These are phyloP conservation scores for Acer saccharum DNA, from an alignment of 345 rosid species.

Conservation along the genomic window DNA sequence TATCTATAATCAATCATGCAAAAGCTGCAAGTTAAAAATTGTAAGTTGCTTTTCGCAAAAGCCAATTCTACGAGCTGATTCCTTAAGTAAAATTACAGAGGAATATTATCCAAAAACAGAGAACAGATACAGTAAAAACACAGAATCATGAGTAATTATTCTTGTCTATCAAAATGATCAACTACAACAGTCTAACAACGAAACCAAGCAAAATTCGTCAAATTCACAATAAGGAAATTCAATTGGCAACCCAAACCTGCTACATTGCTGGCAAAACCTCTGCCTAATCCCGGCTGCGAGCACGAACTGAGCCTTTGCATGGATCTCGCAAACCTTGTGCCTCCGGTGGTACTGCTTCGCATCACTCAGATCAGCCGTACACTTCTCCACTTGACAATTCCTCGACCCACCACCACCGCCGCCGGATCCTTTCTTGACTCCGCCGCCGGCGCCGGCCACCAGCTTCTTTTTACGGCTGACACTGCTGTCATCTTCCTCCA, in stretches of 20 bases:
- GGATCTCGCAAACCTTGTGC: slow-evolving; percentile 79
- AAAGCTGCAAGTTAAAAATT: not conserved
- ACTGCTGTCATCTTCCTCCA: slow-evolving; percentile 22
- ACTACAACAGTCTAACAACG: not conserved
- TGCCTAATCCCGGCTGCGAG: slow-evolving; percentile 57
- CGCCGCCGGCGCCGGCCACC: not conserved
- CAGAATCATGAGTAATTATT: not conserved
- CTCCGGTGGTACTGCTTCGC: slow-evolving; percentile 64
- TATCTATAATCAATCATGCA: not conserved
- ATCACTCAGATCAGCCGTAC: slow-evolving; percentile 55
- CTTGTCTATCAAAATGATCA: not conserved
- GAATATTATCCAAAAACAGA: not conserved
- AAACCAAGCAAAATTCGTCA: slow-evolving; percentile 2
- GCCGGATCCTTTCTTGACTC: slow-evolving; percentile 24
- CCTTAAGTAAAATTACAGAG: not conserved
- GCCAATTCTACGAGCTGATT: not conserved
- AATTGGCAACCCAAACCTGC: slow-evolving; percentile 48
- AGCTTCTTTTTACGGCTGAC: slow-evolving; percentile 39
- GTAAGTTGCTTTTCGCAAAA: not conserved
- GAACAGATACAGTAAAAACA: not conserved
- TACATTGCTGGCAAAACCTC: slow-evolving; percentile 87
- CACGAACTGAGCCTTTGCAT: slow-evolving; percentile 73
- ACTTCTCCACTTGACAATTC: slow-evolving; percentile 71
- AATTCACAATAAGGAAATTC: not conserved
- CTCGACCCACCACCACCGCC: slow-evolving; percentile 30